Evolutionary conservation across 305 asterid genomes (phyloP).

Genomic region (Fraxinus xanthoxyloides): DNA sequence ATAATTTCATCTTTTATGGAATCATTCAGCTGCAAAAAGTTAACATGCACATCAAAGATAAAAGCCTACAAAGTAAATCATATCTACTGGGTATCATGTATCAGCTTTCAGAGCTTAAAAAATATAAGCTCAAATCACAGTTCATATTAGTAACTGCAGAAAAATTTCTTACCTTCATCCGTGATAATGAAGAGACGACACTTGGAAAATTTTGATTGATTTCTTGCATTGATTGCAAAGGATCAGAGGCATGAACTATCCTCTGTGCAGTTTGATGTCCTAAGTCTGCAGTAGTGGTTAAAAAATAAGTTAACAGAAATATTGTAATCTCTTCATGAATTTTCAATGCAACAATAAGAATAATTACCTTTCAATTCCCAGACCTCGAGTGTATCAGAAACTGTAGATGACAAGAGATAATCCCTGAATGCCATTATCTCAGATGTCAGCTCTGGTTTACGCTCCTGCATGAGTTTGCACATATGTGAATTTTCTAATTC

Average conservation of each 20-base stretch:
- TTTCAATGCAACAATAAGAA: constrained; percentile 16
- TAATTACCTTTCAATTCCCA: constrained; percentile 94
- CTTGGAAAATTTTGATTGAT: constrained; percentile 96
- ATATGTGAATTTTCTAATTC: constrained; percentile 18
- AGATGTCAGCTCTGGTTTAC: constrained; percentile 84
- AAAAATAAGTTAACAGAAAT: constrained; percentile 14
- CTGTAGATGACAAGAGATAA: constrained; percentile 77
- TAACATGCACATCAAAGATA: constrained; percentile 23
- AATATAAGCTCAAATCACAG: constrained; percentile 1
- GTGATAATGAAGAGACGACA: constrained; percentile 90
- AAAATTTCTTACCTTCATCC: constrained; percentile 75
- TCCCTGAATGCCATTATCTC: constrained; percentile 99
- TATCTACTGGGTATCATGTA: constrained; percentile 13
- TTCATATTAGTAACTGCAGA: constrained; percentile 18
- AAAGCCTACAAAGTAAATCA: constrained; percentile 27
- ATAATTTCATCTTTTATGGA: constrained; percentile 94
- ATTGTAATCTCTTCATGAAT: constrained; percentile 14
- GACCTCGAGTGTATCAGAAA: constrained; percentile 87
- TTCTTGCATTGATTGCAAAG: constrained; percentile 93
- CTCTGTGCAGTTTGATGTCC: constrained; percentile 99
- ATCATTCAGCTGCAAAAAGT: constrained; percentile 74
- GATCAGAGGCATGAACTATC: constrained; percentile 95
- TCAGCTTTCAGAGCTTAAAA: constrained; percentile 14
- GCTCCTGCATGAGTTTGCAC: constrained; percentile 65
- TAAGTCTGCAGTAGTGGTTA: constrained; percentile 46